These are phyloP conservation scores for Backusella macrospora DNA, from an alignment of 192 early-diverging fungal species.

Conservation along the genomic window DNA sequence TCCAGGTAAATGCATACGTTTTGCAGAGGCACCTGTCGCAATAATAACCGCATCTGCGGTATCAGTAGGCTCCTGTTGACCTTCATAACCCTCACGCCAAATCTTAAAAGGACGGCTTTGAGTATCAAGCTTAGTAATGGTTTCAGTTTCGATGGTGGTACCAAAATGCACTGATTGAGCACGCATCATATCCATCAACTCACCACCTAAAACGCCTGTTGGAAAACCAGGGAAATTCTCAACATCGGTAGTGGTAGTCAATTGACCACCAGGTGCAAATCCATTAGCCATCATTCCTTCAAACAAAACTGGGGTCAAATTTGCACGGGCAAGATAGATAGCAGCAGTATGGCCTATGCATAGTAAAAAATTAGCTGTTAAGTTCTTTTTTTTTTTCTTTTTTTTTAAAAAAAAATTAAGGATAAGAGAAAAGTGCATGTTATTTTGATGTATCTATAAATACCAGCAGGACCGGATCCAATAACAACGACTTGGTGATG, in stretches of 20 bases:
- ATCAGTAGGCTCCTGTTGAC: conserved; percentile 70
- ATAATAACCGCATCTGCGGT: conserved; percentile 85
- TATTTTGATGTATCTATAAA: neutral
- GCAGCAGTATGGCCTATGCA: conserved; percentile 85
- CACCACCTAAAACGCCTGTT: conserved; percentile 81
- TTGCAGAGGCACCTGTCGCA: conserved; percentile 96
- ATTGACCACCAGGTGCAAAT: conserved; percentile 62
- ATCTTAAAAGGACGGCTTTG: conserved; percentile 79
- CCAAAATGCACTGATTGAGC: conserved; percentile 84
- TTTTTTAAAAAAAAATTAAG: neutral
- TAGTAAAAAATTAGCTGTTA: neutral
- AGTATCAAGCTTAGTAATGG: conserved; percentile 83
- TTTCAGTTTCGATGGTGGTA: conserved; percentile 87
- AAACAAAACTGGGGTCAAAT: conserved; percentile 89
- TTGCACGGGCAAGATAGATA: conserved; percentile 93
- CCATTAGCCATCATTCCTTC: conserved; percentile 96
- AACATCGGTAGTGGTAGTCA: conserved; percentile 97
- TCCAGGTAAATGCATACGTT: conserved; percentile 83
- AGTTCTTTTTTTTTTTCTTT: neutral
- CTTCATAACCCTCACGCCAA: conserved; percentile 84
- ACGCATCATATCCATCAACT: conserved; percentile 85
- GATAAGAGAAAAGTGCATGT: neutral
- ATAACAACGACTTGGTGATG: conserved; percentile 72
- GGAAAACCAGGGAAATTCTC: conserved; percentile 98
- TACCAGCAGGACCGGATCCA: conserved; percentile 91